Evolutionary conservation across 495 filamentous ascomycete genomes (phyloP), one percentile per base, ranked within the genome.

Genomic region (Penicillium coffeae): DNA sequence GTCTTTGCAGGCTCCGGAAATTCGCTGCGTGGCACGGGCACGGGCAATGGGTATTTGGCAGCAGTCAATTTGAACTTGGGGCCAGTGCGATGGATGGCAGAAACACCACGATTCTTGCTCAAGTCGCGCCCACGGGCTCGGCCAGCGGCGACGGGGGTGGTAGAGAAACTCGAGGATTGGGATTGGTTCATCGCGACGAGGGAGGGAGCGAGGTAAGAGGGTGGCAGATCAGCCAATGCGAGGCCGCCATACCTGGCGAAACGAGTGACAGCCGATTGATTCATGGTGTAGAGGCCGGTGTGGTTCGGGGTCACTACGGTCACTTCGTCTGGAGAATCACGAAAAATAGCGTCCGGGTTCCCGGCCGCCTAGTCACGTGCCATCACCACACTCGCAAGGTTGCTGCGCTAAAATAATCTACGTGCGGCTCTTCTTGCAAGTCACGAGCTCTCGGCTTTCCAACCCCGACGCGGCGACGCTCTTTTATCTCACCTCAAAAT

Each of bases 41-140:
- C 69, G 10, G 93, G 93, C 47, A 95, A 70, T 36, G 81, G 74
- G 49, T 84, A 77, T 64, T 86, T 86, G 38, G 79, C 81, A 21
- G 88, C 79, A 22, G 80, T 81, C 45, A 90, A 72, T 30, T 79
- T 80, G 56, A 83, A 78, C 50, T 81, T 81, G 1, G 83, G 81
- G n/a, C 89, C 89, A 19, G 85, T 90, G 16, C 84, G 76, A 46
- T 87, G 84, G 45, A 94, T 68, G 20, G 85, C 83, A 18, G 87
- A 92, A 34, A 96, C 81, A 4, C 90, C 93, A 40, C 93, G 89
- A 35, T 51, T 53, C 54, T 68, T 69, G 68, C 54, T 76, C 51
- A 68, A 47, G 55, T 75, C 72, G 50, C 69, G 67, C 42, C 67
- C 68, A 51, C 25, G 25, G 10, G 5, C 25, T 30, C 52, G 62